Evolutionary conservation across 805 yeast species (phyloP), one percentile per base, ranked within the genome.

Genomic region (Diddensiella transvaalensis): DNA sequence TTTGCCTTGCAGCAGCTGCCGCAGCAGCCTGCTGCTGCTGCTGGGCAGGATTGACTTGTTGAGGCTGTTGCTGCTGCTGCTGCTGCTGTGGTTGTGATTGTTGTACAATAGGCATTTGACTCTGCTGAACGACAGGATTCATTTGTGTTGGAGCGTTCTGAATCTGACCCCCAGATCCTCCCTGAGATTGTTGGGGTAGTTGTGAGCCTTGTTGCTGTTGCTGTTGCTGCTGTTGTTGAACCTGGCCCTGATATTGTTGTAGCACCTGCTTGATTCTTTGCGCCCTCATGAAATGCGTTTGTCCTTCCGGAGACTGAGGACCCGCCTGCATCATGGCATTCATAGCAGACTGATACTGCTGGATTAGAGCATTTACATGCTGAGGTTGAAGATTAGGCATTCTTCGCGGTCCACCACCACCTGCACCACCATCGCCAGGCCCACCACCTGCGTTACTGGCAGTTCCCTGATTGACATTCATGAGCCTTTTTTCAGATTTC

Each of bases 291-390:
- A 58, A 49, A 38, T 62, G 67, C 41, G 40, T 46, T 51, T 52
- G 59, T 6, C 67, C 69, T 46, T 66, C 65, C 3, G 58, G 60
- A 24, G 64, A 55, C 30, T 59, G 60, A 17, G 59, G 56, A 8
- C 65, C 65, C 51, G 55, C 47, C 30, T 46, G 50, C 3, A 47
- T 41, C 3, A 58, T 62, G 19, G 53, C 57, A 45, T 54, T 54
- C 49, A 61, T 48, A 43, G 57, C 67, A 36, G 45, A 48, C 41
- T 59, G 64, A 51, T 65, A 62, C 54, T 62, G 64, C 42, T 41
- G 57, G 42, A 64, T 50, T 36, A 64, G 52, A 40, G 50, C 55
- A 35, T 56, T 55, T n/a, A 66, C 47, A 39, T 61, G 64, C 48
- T 50, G 55, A 3, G 59, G 59, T 26, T 48, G 49, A 17, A 55